A percentile compares a stretch with the other conserved stretches of the same genome.
Evolutionary conservation across 352 stramenopile genomes (phyloP).

Genomic region (Thalassiosira allenii): DNA sequence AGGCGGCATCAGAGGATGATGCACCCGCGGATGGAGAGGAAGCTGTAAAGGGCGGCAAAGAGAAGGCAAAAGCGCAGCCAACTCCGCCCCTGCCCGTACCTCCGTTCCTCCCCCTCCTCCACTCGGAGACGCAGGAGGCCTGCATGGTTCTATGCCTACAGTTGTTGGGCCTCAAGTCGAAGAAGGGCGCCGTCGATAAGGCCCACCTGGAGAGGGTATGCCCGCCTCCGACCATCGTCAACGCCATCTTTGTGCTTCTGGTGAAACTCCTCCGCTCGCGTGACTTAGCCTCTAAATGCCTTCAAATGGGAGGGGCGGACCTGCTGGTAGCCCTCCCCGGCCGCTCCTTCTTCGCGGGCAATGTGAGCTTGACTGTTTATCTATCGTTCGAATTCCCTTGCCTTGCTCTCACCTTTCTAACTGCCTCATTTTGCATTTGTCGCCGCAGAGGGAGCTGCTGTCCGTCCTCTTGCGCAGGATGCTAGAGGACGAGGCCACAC

Average conservation of each 20-base stretch:
- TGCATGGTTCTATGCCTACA: conserved; percentile 77
- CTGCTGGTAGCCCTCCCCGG: conserved; percentile 70
- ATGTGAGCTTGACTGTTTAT: conserved; percentile 67
- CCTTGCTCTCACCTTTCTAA: too few relatives aligned
- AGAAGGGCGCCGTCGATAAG: conserved; percentile 44
- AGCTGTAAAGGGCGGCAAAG: conserved; percentile 5
- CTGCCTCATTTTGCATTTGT: too few relatives aligned
- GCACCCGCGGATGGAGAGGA: conserved; percentile 8
- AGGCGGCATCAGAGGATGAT: conserved; percentile 21
- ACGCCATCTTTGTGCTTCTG: conserved; percentile 76
- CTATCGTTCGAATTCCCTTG: too few relatives aligned
- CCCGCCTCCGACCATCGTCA: conserved; percentile 62
- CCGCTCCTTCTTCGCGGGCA: conserved; percentile 72
- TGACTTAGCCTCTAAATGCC: conserved; percentile 68
- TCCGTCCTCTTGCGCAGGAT: conserved; percentile 82
- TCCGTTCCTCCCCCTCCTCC: conserved; percentile 75
- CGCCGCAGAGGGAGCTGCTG: too few relatives aligned
- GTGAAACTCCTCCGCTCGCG: conserved; percentile 71
- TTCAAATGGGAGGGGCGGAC: conserved; percentile 77
- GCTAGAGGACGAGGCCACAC: conserved; percentile 82
- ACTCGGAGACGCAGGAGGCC: conserved; percentile 54
- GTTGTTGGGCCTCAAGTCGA: conserved; percentile 66
- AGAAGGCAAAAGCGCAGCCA: conserved; percentile 10
- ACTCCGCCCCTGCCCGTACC: conserved; percentile 58
- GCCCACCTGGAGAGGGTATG: conserved; percentile 47